Evolutionary conservation across 169 alveolate species (phyloP).

Genomic region (Perkinsus chesapeaki): DNA sequence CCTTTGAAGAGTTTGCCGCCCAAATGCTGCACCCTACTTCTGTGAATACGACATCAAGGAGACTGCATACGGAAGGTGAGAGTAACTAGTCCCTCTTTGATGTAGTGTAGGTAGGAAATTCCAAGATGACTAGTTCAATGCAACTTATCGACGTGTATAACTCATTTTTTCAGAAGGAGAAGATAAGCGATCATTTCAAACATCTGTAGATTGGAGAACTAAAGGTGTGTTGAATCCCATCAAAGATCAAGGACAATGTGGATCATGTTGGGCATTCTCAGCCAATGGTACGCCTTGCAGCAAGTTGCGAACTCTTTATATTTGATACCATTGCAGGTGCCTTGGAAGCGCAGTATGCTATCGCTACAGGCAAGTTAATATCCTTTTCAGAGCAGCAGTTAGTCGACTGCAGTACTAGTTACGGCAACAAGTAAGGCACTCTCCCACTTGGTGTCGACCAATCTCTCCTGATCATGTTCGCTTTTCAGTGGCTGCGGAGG

Average conservation of each 20-base stretch:
- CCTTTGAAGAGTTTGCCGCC: background rate
- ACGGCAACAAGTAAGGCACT: too few species aligned
- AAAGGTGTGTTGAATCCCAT: slow-evolving; percentile 31
- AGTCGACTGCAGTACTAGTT: slow-evolving; percentile 53
- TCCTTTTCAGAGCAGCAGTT: slow-evolving; percentile 60
- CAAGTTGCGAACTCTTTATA: slow-evolving; percentile 35
- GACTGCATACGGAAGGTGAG: background rate
- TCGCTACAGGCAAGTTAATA: background rate
- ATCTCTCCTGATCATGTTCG: too few species aligned
- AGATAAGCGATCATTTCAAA: too few species aligned
- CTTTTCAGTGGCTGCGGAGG: slow-evolving; percentile 57
- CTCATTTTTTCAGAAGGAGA: too few species aligned
- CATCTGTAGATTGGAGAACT: slow-evolving; percentile 31
- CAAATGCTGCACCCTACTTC: background rate
- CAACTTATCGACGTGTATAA: too few species aligned
- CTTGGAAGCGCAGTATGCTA: background rate
- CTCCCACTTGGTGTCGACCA: too few species aligned
- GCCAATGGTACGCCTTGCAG: slow-evolving; percentile 56
- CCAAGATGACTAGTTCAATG: too few species aligned
- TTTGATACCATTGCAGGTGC: slow-evolving; percentile 19
- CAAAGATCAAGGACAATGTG: slow-evolving; percentile 48
- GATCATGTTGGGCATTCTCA: slow-evolving; percentile 80
- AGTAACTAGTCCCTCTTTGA: too few species aligned
- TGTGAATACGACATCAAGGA: background rate
- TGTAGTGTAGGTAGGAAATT: too few species aligned